These are phyloP conservation scores for Anthracocystis setariae DNA, from an alignment of 1,284 basidiomycete genomes.

Conservation along the genomic window DNA sequence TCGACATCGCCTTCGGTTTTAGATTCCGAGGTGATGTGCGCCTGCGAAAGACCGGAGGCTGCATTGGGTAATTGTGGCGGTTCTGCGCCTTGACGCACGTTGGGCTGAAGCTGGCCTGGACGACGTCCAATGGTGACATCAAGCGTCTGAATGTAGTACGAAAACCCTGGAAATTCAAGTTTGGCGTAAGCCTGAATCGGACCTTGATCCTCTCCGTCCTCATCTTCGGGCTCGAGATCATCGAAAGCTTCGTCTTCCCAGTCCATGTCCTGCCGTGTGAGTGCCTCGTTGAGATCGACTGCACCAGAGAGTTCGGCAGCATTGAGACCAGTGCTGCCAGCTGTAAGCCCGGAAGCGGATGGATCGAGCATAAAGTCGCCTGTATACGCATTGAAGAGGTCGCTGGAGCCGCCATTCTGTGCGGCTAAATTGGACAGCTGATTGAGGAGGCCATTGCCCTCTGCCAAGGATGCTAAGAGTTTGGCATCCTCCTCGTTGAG, in stretches of 20 bases:
- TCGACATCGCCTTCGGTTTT: slow-evolving; percentile 71
- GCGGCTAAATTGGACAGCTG: slow-evolving; percentile 38
- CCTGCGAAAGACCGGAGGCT: slow-evolving; percentile 43
- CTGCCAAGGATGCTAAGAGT: slow-evolving; percentile 50
- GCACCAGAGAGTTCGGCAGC: slow-evolving; percentile 29
- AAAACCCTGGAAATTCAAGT: slow-evolving; percentile 88
- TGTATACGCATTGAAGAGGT: slow-evolving; percentile 25
- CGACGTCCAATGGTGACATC: slow-evolving; percentile 77
- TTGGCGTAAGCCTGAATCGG: slow-evolving; percentile 88
- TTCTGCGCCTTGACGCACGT: slow-evolving; percentile 22
- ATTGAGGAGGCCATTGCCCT: slow-evolving; percentile 39
- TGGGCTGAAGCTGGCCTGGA: slow-evolving; percentile 60
- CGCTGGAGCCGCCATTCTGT: slow-evolving; percentile 22
- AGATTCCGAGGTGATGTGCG: slow-evolving; percentile 51
- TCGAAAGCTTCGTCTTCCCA: slow-evolving; percentile 47
- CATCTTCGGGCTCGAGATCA: slow-evolving; percentile 40
- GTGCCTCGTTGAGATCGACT: slow-evolving; percentile 48
- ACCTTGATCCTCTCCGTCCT: slow-evolving; percentile 47
- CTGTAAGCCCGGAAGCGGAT: slow-evolving; percentile 4
- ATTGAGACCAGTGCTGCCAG: slow-evolving; percentile 8
- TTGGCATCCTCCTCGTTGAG: slow-evolving; percentile 55
- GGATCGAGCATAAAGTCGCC: slow-evolving; percentile 23
- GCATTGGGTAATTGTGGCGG: slow-evolving; percentile 47
- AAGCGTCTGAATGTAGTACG: slow-evolving; percentile 84
- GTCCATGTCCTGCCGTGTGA: slow-evolving; percentile 36